These are phyloP conservation scores for Arachnopeziza araneosa DNA, from an alignment of 2,329 filamentous ascomycete genomes.

Conservation along the genomic window DNA sequence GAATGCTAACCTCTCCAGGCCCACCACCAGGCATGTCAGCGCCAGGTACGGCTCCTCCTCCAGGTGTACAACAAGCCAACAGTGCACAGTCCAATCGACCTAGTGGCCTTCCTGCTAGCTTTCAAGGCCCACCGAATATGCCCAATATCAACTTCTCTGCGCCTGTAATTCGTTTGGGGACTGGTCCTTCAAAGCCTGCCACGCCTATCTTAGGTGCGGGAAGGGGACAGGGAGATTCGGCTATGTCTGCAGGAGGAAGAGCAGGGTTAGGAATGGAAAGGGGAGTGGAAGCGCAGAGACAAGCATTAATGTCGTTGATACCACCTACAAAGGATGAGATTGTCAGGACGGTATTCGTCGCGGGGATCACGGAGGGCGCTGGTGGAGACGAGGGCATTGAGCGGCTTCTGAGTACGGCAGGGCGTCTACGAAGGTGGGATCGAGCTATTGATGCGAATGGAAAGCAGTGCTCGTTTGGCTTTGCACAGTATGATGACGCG, in stretches of 20 bases:
- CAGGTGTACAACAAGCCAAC: constrained; percentile 71
- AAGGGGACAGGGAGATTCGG: constrained; percentile 39
- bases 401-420: constrained; percentile 69
- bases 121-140: constrained; percentile 85
- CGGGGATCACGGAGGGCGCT: constrained; percentile 74
- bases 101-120: constrained; percentile 73
- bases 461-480: constrained; percentile 83
- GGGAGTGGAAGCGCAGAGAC: constrained; percentile 61
- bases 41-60: constrained; percentile 74
- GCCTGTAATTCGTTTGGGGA: constrained; percentile 89
- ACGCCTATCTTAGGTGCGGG: constrained; percentile 34
- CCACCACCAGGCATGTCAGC: constrained; percentile 76
- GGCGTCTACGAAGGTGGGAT: constrained; percentile 80
- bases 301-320: constrained; percentile 62
- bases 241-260: constrained; percentile 33
- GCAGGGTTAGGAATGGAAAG: constrained; percentile 31
- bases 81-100: constrained; percentile 72
- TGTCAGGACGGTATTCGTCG: constrained; percentile 82
- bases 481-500: constrained; percentile 90
- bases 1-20: constrained; percentile 39
- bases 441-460: constrained; percentile 67
- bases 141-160: constrained; percentile 98
- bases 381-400: constrained; percentile 76
- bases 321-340: constrained; percentile 89
- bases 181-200: constrained; percentile 61